These are phyloP conservation scores for Citrus reticulata DNA, from an alignment of 345 rosid genomes.

Conservation along the genomic window DNA sequence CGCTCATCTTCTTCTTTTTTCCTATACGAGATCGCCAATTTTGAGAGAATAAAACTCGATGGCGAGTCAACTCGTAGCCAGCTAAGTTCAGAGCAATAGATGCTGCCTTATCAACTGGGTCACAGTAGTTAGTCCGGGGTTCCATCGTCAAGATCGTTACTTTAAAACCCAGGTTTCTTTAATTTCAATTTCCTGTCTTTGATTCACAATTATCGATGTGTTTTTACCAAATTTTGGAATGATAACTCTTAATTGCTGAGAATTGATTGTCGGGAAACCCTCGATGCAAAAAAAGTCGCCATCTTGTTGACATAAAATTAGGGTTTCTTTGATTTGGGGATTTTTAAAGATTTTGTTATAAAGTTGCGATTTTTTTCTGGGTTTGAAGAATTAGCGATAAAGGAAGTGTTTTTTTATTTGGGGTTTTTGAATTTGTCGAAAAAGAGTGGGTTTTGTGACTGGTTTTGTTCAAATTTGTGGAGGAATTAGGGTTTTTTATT, in stretches of 20 bases:
- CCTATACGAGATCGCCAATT: conserved; percentile 15
- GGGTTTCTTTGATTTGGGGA: conserved; percentile 12
- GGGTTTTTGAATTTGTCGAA: not conserved
- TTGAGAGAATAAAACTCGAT: not conserved
- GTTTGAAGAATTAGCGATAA: conserved; percentile 2
- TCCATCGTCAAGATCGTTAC: conserved; percentile 6
- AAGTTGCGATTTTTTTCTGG: conserved; percentile 9
- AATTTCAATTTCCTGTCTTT: not conserved
- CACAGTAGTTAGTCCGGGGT: conserved; percentile 7
- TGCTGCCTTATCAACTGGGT: not conserved
- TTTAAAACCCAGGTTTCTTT: not conserved
- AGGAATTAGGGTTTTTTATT: conserved; percentile 11
- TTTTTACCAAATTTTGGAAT: not conserved
- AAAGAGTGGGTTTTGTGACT: not conserved
- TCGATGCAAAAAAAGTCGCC: not conserved
- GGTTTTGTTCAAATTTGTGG: conserved; percentile 3
- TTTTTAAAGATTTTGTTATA: not conserved
- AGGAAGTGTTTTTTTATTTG: conserved; percentile 1
- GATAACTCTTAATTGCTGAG: not conserved
- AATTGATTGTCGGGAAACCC: not conserved
- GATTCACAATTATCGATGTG: not conserved
- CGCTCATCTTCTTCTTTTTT: not conserved
- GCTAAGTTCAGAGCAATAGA: conserved; percentile 5
- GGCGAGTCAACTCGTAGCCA: conserved; percentile 30
- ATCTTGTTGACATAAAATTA: conserved; percentile 17